These are phyloP conservation scores for Lolium perenne DNA, from an alignment of 176 grass and related monocot genomes.

Conservation along the genomic window DNA sequence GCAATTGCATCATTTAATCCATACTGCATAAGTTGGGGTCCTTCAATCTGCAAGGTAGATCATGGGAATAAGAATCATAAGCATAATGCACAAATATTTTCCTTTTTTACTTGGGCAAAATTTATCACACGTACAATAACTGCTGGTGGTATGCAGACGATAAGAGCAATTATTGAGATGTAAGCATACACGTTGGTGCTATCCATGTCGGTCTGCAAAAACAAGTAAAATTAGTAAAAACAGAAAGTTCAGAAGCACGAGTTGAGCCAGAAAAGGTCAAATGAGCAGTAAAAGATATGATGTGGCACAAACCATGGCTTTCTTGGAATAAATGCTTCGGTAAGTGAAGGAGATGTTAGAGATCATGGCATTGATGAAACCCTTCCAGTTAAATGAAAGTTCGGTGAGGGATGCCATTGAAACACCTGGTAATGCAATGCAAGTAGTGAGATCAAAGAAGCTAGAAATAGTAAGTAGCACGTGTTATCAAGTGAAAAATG, in stretches of 20 bases:
- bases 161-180: conserved; percentile 91
- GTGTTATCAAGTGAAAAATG: neutral
- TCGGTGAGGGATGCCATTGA: conserved; percentile 97
- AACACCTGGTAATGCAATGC: conserved; percentile 70
- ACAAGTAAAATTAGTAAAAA: conserved; percentile 9
- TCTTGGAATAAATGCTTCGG: conserved; percentile 97
- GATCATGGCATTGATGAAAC: conserved; percentile 99
- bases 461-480: neutral
- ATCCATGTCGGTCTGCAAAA: conserved; percentile 96
- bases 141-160: conserved; percentile 96
- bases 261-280: neutral
- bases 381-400: conserved; percentile 95
- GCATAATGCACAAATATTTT: neutral
- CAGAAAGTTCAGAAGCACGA: conserved; percentile 9
- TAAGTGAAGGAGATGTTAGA: conserved; percentile 99
- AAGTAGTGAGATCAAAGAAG: neutral
- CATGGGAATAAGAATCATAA: conserved; percentile 19
- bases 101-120: conserved; percentile 16
- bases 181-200: conserved; percentile 99
- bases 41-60: conserved; percentile 73
- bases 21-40: conserved; percentile 76
- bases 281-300: conserved; percentile 27
- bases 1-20: conserved; percentile 88
- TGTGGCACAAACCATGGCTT: conserved; percentile 86
- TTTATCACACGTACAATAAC: conserved; percentile 68